A percentile compares a stretch with the other conserved stretches of the same genome.
These are phyloP conservation scores for Stephanodiscus minutulus DNA, from an alignment of 108 stramenopile species.

Conservation along the genomic window DNA sequence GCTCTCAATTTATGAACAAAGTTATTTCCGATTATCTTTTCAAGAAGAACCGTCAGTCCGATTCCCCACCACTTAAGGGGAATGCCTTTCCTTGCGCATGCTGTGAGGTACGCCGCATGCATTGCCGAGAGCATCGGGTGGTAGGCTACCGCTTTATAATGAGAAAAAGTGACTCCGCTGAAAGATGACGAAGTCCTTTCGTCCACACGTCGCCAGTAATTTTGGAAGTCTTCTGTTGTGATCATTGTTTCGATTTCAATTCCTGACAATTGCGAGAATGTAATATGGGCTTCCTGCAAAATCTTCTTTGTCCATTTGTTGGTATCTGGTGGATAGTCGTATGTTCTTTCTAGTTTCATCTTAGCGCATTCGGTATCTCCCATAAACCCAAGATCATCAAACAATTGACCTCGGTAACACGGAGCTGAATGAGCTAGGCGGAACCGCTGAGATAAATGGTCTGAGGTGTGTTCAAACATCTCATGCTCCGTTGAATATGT, in stretches of 20 bases:
- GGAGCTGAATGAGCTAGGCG: no score
- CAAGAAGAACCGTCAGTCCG: constrained; percentile 20
- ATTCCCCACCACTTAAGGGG: constrained; percentile 2
- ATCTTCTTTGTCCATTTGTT: no score
- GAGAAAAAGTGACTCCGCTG: constrained; percentile 1
- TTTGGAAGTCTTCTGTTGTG: background rate
- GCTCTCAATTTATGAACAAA: constrained; percentile 16
- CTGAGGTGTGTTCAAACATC: no score
- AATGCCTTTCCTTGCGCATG: background rate
- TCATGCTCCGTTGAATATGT: no score
- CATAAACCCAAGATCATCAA: no score
- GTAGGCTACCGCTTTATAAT: constrained; percentile 4
- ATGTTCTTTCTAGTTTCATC: no score
- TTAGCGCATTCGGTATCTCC: no score
- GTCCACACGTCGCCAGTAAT: background rate
- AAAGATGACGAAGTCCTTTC: background rate
- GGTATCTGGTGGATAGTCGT: no score
- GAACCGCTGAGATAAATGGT: no score
- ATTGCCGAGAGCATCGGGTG: background rate
- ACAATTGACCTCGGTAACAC: no score
- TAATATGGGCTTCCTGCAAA: no score
- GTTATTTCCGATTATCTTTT: constrained; percentile 14
- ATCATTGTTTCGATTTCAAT: background rate
- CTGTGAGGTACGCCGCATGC: constrained; percentile 1
- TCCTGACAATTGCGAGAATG: no score